Conservation (phyloP, 1,284 basidiomycete genomes). For the Cryptococcus jaspeensis region DNA sequence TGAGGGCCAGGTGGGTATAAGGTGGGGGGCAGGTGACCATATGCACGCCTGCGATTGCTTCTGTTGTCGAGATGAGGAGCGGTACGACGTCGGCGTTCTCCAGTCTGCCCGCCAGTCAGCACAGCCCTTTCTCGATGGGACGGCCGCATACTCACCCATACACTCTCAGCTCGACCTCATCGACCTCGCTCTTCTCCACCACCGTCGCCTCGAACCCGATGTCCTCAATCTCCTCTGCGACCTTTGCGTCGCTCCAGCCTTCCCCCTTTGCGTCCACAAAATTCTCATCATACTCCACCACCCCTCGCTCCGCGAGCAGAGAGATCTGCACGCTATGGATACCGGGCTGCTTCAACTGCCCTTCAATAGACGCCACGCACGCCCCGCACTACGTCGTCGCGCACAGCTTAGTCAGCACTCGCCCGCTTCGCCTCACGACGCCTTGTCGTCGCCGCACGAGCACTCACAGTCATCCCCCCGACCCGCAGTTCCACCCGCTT, state of each 20-base stretch:
- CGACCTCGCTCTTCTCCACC: slow-evolving; percentile 43
- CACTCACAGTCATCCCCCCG: slow-evolving; percentile 50
- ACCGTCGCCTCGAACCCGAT: slow-evolving; percentile 51
- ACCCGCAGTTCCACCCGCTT: slow-evolving; percentile 48
- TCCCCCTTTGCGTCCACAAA: slow-evolving; percentile 34
- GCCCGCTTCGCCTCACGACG: background rate
- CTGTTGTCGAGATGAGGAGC: slow-evolving; percentile 28
- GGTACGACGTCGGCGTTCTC: slow-evolving; percentile 37
- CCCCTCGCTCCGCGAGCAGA: slow-evolving; percentile 86
- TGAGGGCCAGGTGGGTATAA: slow-evolving; percentile 71
- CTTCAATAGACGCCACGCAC: slow-evolving; percentile 74
- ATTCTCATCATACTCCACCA: slow-evolving; percentile 80
- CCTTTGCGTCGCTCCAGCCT: slow-evolving; percentile 72
- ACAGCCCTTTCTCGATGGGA: background rate
- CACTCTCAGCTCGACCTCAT: slow-evolving; percentile 43
- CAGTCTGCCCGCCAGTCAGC: slow-evolving; percentile 20
- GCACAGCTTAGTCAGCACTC: slow-evolving; percentile 10
- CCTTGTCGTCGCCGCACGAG: background rate
- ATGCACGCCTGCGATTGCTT: slow-evolving; percentile 70
- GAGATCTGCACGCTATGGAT: slow-evolving; percentile 88
- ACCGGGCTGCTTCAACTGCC: slow-evolving; percentile 82
- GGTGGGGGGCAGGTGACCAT: slow-evolving; percentile 68
- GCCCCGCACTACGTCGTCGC: slow-evolving; percentile 48
- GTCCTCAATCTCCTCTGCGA: slow-evolving; percentile 62
- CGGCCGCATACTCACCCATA: slow-evolving; percentile 37